Conservation (phyloP, 1,139 yeast species). For the Suhomyces wounanorum region DNA sequence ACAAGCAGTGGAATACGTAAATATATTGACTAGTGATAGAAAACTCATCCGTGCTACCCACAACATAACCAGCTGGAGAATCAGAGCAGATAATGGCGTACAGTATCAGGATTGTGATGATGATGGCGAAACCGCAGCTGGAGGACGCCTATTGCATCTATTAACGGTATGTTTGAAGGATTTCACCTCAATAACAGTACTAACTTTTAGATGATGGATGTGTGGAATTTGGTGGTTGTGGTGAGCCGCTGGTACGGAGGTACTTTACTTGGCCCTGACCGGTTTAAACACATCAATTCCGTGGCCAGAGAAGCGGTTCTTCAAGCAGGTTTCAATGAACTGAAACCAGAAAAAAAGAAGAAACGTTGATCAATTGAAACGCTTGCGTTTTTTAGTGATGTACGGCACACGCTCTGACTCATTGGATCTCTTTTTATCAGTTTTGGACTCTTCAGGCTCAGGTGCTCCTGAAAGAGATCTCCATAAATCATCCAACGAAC, state of each 20-base stretch:
- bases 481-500: constrained; percentile 33
- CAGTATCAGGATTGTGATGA: constrained; percentile 87
- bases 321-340: constrained; percentile 51
- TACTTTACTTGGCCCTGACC: constrained; percentile 83
- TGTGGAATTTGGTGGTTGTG: constrained; percentile 82
- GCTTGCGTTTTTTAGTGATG: constrained; percentile 22
- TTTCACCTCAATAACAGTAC: constrained; percentile 1
- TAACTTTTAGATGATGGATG: constrained; percentile 60
- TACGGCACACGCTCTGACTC: constrained; percentile 19
- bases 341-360: constrained; percentile 25
- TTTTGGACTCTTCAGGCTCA: constrained; percentile 9
- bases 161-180: constrained; percentile 50
- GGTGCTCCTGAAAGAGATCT: constrained; percentile 23
- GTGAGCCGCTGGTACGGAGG: constrained; percentile 97
- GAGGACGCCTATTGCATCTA: constrained; percentile 80
- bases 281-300: constrained; percentile 90
- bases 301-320: constrained; percentile 84
- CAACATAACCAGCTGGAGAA: constrained; percentile 86
- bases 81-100: constrained; percentile 53
- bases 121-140: constrained; percentile 98
- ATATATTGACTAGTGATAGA: constrained; percentile 58
- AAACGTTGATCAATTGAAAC: constrained; percentile 13
- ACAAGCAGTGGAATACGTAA: constrained; percentile 60
- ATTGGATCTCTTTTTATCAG: constrained; percentile 10
- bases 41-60: constrained; percentile 72